Percentiles rank a stretch among this genome's conserved stretches.
Conservation (phyloP, 164 flowering plant species). For the Brasenia schreberi region DNA sequence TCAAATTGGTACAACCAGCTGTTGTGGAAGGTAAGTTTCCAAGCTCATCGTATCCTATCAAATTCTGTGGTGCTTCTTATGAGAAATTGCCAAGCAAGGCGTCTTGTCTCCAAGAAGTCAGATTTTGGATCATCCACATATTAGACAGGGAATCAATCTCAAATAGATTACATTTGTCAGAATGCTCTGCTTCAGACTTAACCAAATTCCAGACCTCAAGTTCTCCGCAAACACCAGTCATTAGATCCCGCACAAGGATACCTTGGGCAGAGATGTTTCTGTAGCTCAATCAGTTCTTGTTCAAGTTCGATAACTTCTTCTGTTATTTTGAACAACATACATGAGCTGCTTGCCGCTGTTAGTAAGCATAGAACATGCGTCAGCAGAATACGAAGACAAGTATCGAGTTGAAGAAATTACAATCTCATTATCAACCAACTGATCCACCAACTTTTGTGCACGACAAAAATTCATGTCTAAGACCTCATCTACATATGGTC, state of each 20-base stretch:
- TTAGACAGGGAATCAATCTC: slow-evolving; percentile 21
- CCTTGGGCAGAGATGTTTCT: slow-evolving; percentile 84
- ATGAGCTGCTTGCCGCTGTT: slow-evolving; percentile 70
- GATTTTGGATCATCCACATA: slow-evolving; percentile 25
- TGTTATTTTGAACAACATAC: slow-evolving; percentile 47
- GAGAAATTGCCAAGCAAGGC: too few species aligned
- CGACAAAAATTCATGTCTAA: slow-evolving; percentile 75
- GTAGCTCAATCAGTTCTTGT: slow-evolving; percentile 74
- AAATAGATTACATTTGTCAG: slow-evolving; percentile 9
- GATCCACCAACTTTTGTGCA: slow-evolving; percentile 53
- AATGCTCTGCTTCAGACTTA: slow-evolving; percentile 17
- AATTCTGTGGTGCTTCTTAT: too few species aligned
- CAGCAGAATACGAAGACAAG: slow-evolving; percentile 44
- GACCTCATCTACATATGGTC: slow-evolving; percentile 84
- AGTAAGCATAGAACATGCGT: slow-evolving; percentile 45
- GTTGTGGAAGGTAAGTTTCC: too few species aligned
- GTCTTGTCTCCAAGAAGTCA: slow-evolving; percentile 57
- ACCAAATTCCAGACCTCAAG: slow-evolving; percentile 50
- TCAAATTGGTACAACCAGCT: too few species aligned
- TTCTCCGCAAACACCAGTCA: slow-evolving; percentile 70
- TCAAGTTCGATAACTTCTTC: slow-evolving; percentile 93
- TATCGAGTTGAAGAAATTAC: slow-evolving; percentile 38
- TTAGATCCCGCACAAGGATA: slow-evolving; percentile 77
- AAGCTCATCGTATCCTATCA: too few species aligned
- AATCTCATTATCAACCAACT: slow-evolving; percentile 45